Conservation (phyloP, 768 basidiomycete species). For the Solioccasus polychromus region DNA sequence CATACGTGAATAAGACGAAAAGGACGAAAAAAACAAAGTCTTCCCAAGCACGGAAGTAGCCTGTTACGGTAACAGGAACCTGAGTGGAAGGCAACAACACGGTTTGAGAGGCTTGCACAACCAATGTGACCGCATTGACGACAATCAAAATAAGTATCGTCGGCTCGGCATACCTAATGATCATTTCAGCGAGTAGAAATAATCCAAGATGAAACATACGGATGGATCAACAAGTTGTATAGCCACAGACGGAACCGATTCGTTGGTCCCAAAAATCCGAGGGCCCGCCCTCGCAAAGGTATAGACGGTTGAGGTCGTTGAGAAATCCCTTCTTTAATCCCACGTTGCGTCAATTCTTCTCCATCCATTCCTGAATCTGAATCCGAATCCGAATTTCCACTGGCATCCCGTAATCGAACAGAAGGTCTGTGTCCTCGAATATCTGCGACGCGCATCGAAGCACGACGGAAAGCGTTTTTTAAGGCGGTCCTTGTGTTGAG, state of each 20-base stretch:
- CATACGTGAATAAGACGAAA: constrained; percentile 82
- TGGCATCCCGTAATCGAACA: constrained; percentile 50
- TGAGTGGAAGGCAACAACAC: constrained; percentile 49
- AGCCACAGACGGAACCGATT: constrained; percentile 62
- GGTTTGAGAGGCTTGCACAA: constrained; percentile 71
- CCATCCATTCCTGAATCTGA: constrained; percentile 35
- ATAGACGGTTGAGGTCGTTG: constrained; percentile 42
- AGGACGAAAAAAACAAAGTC: constrained; percentile 82
- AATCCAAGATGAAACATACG: constrained; percentile 46
- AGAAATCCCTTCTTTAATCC: constrained; percentile 23
- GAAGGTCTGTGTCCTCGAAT: constrained; percentile 62
- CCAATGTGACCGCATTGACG: constrained; percentile 75
- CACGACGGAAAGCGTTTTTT: constrained; percentile 55
- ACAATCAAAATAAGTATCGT: constrained; percentile 80
- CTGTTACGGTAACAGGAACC: constrained; percentile 45
- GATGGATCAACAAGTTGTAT: constrained; percentile 65
- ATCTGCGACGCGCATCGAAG: constrained; percentile 81
- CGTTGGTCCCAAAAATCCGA: constrained; percentile 72
- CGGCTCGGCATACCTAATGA: constrained; percentile 79
- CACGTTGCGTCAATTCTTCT: constrained; percentile 35
- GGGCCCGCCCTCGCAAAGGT: constrained; percentile 72
- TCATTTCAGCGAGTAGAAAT: not conserved
- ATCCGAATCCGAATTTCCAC: constrained; percentile 32
- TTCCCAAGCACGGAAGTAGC: constrained; percentile 89
- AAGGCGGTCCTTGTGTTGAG: constrained; percentile 60